Percentiles rank a stretch among this genome's conserved stretches.
Evolutionary conservation across 2,329 filamentous ascomycete species (phyloP).

Genomic region (Penicillium nordicum): DNA sequence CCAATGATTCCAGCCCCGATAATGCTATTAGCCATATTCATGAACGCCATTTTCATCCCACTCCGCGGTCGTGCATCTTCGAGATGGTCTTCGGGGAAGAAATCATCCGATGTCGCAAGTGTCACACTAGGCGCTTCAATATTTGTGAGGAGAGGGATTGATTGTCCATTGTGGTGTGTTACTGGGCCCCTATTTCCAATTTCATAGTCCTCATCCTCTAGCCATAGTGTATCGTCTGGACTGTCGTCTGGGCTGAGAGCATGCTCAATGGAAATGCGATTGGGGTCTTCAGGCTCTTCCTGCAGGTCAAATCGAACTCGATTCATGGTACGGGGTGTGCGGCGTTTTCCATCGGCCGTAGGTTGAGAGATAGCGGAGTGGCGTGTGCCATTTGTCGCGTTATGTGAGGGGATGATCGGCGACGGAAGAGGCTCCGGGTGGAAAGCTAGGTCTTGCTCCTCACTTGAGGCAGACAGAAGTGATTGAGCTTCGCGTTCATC

Average conservation of each 20-base stretch:
- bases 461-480: slow-evolving; percentile 31
- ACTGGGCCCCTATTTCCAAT: slow-evolving; percentile 38
- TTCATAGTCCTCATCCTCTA: slow-evolving; percentile 62
- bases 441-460: slow-evolving; percentile 29
- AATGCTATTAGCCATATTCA: slow-evolving; percentile 99
- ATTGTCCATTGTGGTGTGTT: slow-evolving; percentile 47
- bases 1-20: slow-evolving; percentile 74
- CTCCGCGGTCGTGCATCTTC: slow-evolving; percentile 73
- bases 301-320: slow-evolving; percentile 70
- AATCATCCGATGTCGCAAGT: slow-evolving; percentile 60
- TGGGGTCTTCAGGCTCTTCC: slow-evolving; percentile 28
- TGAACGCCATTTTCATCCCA: slow-evolving; percentile 81
- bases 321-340: slow-evolving; percentile 61
- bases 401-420: slow-evolving; percentile 17
- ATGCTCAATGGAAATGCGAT: slow-evolving; percentile 32
- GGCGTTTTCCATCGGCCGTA: slow-evolving; percentile 38
- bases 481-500: slow-evolving; percentile 32
- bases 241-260: slow-evolving; percentile 28
- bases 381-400: slow-evolving; percentile 25
- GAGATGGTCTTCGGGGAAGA: slow-evolving; percentile 57
- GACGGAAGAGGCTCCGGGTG: slow-evolving; percentile 23
- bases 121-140: slow-evolving; percentile 79
- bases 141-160: slow-evolving; percentile 70
- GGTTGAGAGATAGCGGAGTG: slow-evolving; percentile 44
- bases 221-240: slow-evolving; percentile 38